These are phyloP conservation scores for Fusarium haematococcum DNA, from an alignment of 2,329 filamentous ascomycete species.

Conservation along the genomic window DNA sequence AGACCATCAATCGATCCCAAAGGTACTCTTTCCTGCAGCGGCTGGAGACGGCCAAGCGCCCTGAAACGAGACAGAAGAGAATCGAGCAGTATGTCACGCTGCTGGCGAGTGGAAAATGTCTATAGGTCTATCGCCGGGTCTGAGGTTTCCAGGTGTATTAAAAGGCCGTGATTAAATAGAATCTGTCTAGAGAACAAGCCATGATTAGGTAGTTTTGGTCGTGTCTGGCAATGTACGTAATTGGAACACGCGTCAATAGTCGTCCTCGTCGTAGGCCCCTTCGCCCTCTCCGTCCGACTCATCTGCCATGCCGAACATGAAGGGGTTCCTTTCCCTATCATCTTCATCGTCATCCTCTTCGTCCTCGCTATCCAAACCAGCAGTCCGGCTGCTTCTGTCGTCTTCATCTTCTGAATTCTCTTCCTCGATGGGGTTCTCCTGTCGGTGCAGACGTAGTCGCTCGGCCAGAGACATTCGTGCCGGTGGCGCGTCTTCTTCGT, in stretches of 20 bases:
- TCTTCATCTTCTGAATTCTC: slow-evolving; percentile 10
- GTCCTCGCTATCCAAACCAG: slow-evolving; percentile 27
- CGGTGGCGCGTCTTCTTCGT: slow-evolving; percentile 26
- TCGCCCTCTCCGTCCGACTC: slow-evolving; percentile 48
- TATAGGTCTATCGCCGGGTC: slow-evolving; percentile 42
- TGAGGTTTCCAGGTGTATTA: slow-evolving; percentile 6
- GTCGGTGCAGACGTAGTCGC: slow-evolving; percentile 29
- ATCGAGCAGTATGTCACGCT: slow-evolving; percentile 57
- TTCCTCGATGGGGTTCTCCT: slow-evolving; percentile 31
- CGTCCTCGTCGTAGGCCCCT: slow-evolving; percentile 27
- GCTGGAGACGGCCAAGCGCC: slow-evolving; percentile 56
- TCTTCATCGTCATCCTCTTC: slow-evolving; percentile 35
- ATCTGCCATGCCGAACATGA: slow-evolving; percentile 50
- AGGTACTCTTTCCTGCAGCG: slow-evolving; percentile 60
- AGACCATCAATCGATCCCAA: slow-evolving; percentile 57
- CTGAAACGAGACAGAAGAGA: slow-evolving; percentile 50
- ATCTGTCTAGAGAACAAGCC: not conserved
- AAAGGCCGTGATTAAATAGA: not conserved
- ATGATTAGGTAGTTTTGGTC: not conserved
- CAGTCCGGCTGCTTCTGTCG: slow-evolving; percentile 34
- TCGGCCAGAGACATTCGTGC: slow-evolving; percentile 30
- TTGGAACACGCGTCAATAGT: slow-evolving; percentile 9
- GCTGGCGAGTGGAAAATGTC: slow-evolving; percentile 46
- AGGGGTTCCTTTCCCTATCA: slow-evolving; percentile 40
- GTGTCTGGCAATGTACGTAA: not conserved